Evolutionary conservation across 2,329 filamentous ascomycete species (phyloP).

Genomic region (Ophiostoma sp.): DNA sequence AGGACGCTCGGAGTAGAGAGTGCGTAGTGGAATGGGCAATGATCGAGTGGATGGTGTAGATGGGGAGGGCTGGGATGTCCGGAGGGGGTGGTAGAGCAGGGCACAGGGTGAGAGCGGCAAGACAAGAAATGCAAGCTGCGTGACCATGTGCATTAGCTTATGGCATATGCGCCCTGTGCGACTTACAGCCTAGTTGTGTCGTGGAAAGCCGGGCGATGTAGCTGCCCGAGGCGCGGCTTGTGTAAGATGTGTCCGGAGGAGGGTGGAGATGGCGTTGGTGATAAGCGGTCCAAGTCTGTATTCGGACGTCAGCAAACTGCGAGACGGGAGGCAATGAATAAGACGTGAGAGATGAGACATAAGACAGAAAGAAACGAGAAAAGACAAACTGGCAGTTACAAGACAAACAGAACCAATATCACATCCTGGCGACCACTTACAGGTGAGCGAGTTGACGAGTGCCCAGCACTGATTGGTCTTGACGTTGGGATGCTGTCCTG

Average conservation of each 20-base stretch:
- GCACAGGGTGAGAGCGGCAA: not conserved
- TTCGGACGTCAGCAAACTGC: constrained; percentile 12
- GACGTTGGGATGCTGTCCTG: not conserved
- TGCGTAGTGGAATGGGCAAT: not conserved
- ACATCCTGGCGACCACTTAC: not conserved
- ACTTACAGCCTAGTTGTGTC: not conserved
- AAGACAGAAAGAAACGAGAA: not conserved
- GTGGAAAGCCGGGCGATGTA: not conserved
- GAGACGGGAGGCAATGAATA: not conserved
- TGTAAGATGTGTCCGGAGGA: constrained; percentile 5
- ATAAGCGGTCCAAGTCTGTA: constrained; percentile 2
- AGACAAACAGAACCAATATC: no score
- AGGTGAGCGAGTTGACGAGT: constrained; percentile 5
- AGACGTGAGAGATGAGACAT: not conserved
- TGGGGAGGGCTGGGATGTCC: not conserved
- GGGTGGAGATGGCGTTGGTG: not conserved
- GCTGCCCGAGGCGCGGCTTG: not conserved
- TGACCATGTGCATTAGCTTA: constrained; percentile 9
- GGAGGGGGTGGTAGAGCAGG: not conserved
- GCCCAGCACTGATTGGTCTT: constrained; percentile 22
- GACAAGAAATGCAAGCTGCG: not conserved
- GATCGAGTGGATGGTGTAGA: not conserved
- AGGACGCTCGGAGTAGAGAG: not conserved
- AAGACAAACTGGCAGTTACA: no score
- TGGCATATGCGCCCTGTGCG: constrained; percentile 5